Base-by-base conservation (phyloP, 1,139 yeast genomes). In the Protomyces gravidus region DNA sequence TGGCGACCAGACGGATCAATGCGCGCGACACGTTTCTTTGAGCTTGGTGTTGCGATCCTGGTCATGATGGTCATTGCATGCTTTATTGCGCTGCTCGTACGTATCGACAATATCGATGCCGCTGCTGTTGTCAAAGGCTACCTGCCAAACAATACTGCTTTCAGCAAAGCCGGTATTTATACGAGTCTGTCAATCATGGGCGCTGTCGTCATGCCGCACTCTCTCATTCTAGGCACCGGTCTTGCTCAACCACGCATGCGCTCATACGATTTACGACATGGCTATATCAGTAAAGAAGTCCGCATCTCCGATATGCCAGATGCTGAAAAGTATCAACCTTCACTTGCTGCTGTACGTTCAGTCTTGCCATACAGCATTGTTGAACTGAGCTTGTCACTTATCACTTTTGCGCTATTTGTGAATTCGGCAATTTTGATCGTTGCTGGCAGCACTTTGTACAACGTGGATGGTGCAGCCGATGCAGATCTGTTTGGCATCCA, bases 161-260 rank as follows among this genome's bases (percentile, higher is more conserved):
- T 89, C 40, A 87, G 88, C 60, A 82, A 84, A 62, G 84, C 87
- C 40, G 97, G 97, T 0, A 75, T 90, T 48, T 92, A 87, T 69
- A 76, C 89, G 46, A 83, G 96, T 56, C 83, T 95, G 66, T 97
- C 97, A 23, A 86, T 92, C 59, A 76, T 92, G 59, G 98, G 98
- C 21, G 97, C 97, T 28, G 94, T 97, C 1, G 95, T 92, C 30
- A 92, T 92, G 98, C 98, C 98, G 2, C 98, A 92, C 71, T 86
- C 95, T 1, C 76, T 92, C 49, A 92, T 87, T 69, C 76, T 92
- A 61, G 98, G 98, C 0, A 86, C 95, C 0, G 96, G 97, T 1
- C 78, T 92, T 61, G 97, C 92, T 7, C 96, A 90, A 70, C 86
- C 97, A 1, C 80, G 98, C 63, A 76, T 92, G 63, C 79, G 83